Percentiles rank a stretch among this genome's conserved stretches.
Conservation (phyloP, 2,329 filamentous ascomycete genomes). For the Aureobasidium sp. region DNA sequence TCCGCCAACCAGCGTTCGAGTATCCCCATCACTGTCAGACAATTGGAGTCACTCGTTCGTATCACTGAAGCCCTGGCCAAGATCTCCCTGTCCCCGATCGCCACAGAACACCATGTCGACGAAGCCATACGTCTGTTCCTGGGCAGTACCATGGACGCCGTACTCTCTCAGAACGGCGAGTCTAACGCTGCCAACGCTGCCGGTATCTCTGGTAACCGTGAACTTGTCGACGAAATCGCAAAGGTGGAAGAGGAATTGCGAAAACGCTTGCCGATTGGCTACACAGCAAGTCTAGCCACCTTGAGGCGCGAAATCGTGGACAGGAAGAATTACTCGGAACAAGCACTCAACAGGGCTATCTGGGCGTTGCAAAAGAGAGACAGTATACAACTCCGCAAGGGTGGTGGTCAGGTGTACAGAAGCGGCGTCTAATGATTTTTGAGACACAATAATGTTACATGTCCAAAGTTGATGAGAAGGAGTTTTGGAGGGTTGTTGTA, state of each 20-base stretch:
- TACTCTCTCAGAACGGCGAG: slow-evolving; percentile 37
- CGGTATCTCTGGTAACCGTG: slow-evolving; percentile 65
- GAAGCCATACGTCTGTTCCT: slow-evolving; percentile 96
- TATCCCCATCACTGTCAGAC: slow-evolving; percentile 95
- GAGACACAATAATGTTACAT: neutral
- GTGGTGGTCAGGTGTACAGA: slow-evolving; percentile 65
- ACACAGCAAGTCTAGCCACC: slow-evolving; percentile 84
- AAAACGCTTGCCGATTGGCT: slow-evolving; percentile 77
- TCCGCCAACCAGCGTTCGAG: slow-evolving; percentile 84
- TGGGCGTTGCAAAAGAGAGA: slow-evolving; percentile 81
- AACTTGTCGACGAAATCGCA: slow-evolving; percentile 81
- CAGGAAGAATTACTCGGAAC: slow-evolving; percentile 80
- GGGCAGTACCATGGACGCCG: slow-evolving; percentile 94
- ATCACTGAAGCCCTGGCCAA: slow-evolving; percentile 96
- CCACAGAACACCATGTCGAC: slow-evolving; percentile 86
- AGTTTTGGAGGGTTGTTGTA: neutral
- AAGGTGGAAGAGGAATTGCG: slow-evolving; percentile 85
- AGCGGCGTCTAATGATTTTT: slow-evolving; percentile 1
- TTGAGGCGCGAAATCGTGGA: slow-evolving; percentile 87
- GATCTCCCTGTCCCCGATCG: slow-evolving; percentile 73
- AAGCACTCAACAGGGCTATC: slow-evolving; percentile 72
- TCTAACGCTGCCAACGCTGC: slow-evolving; percentile 59
- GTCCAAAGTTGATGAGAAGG: neutral
- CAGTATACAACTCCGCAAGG: slow-evolving; percentile 72
- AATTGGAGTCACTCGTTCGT: slow-evolving; percentile 93